Evolutionary conservation across 352 stramenopile genomes (phyloP).

Genomic region (Phytophthora constricta): DNA sequence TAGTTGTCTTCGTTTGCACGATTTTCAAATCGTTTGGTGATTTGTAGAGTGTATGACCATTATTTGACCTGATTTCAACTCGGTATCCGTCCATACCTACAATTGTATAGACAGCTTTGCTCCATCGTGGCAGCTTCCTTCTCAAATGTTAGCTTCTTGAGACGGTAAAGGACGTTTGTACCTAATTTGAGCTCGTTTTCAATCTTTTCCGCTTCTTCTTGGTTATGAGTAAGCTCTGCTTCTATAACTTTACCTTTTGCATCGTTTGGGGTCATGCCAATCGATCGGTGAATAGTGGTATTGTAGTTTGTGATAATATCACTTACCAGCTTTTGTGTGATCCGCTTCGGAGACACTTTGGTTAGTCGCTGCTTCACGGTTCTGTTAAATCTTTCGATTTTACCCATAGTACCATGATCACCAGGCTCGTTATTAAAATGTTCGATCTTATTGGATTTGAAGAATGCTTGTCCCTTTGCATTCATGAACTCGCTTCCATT

Average conservation of each 20-base stretch:
- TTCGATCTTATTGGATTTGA: constrained; percentile 38
- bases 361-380: constrained; percentile 42
- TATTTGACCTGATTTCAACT: constrained; percentile 36
- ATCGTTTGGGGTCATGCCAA: constrained; percentile 32
- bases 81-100: constrained; percentile 33
- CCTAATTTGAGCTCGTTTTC: constrained; percentile 18
- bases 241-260: constrained; percentile 39
- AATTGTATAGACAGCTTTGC: constrained; percentile 24
- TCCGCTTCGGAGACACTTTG: constrained; percentile 22
- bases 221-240: constrained; percentile 31
- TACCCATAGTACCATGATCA: too few relatives aligned
- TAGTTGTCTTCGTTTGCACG: constrained; percentile 20
- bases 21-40: constrained; percentile 23
- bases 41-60: constrained; percentile 38
- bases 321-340: constrained; percentile 35
- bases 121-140: constrained; percentile 33
- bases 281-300: constrained; percentile 34
- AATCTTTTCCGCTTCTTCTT: constrained; percentile 19
- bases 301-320: constrained; percentile 50
- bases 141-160: constrained; percentile 26
- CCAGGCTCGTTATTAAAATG: too few relatives aligned
- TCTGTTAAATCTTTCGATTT: constrained; percentile 51
- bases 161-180: constrained; percentile 19
- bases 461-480: constrained; percentile 21
- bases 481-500: constrained; percentile 49